phyloP scores from a whole-genome alignment of 1,284 basidiomycete species.

The Cystobasidium pallidum region DNA sequence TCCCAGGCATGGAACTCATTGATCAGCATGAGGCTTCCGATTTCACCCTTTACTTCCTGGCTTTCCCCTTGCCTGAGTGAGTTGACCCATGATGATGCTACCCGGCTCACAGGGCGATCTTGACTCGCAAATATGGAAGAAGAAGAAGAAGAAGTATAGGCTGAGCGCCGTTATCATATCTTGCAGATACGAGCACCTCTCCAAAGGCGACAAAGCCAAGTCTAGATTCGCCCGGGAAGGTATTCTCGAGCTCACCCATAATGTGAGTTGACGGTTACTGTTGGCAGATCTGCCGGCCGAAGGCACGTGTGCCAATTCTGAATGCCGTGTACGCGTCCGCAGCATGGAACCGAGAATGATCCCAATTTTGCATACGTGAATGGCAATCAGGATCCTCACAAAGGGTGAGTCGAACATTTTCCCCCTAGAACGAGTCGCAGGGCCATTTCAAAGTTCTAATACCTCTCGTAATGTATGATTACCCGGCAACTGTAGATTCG shows the following conservation, averaged over 20 bases:
- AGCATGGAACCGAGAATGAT: slow-evolving; percentile 80
- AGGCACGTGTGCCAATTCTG: slow-evolving; percentile 7
- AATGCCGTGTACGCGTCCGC: neutral
- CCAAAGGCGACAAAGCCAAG: slow-evolving; percentile 55
- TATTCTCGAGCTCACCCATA: slow-evolving; percentile 83
- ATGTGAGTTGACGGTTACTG: slow-evolving; percentile 55
- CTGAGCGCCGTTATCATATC: slow-evolving; percentile 8
- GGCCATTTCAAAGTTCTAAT: no score
- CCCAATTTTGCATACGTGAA: slow-evolving; percentile 75
- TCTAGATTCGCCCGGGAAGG: slow-evolving; percentile 60
- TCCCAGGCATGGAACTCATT: slow-evolving; percentile 45
- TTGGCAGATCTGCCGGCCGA: slow-evolving; percentile 31
- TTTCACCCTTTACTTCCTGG: slow-evolving; percentile 47
- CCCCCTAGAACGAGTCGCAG: no score
- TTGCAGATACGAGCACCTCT: slow-evolving; percentile 51
- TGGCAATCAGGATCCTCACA: slow-evolving; percentile 81
- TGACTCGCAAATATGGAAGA: neutral
- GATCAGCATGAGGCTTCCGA: slow-evolving; percentile 41
- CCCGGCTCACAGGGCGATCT: neutral
- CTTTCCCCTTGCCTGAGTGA: slow-evolving; percentile 42
- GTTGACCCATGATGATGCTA: neutral
- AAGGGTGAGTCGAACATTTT: slow-evolving; percentile 70
- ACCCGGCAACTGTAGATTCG: slow-evolving; percentile 47
- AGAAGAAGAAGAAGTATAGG: neutral
- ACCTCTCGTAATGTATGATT: neutral